Evolutionary conservation across 768 basidiomycete species (phyloP).

Genomic region (Lentinula raphanica): DNA sequence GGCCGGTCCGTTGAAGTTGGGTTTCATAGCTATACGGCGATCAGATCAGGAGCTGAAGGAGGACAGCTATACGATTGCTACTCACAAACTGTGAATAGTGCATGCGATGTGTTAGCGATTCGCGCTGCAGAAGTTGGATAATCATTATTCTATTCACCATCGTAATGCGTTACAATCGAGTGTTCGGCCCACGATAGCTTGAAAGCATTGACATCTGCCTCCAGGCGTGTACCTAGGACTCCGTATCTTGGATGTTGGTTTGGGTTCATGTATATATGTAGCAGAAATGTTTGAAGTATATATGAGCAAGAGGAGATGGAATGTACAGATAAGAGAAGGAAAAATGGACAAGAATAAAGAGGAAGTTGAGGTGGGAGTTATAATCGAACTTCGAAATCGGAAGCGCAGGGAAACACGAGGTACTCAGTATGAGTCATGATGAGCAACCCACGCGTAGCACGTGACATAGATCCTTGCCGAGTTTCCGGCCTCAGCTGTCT

Average conservation of each 20-base stretch:
- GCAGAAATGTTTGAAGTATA: background rate
- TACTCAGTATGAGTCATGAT: background rate
- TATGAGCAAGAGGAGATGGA: no score
- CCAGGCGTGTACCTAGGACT: background rate
- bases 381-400: no score
- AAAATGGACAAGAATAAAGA: background rate
- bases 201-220: constrained; percentile 18
- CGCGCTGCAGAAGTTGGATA: no score
- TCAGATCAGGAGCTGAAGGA: background rate
- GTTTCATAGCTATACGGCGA: constrained; percentile 10
- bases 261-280: background rate
- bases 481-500: no score
- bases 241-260: background rate
- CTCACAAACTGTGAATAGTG: background rate
- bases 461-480: background rate
- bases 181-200: constrained; percentile 14
- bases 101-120: background rate
- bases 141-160: constrained; percentile 13
- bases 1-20: constrained; percentile 11
- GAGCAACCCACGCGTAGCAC: background rate
- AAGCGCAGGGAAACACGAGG: background rate
- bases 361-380: no score
- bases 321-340: background rate
- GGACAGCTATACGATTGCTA: background rate
- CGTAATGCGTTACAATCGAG: constrained; percentile 19